Percentiles rank a stretch among this genome's conserved stretches.
Evolutionary conservation across 805 yeast species (phyloP).

Genomic region (Deakozyma indianensis): DNA sequence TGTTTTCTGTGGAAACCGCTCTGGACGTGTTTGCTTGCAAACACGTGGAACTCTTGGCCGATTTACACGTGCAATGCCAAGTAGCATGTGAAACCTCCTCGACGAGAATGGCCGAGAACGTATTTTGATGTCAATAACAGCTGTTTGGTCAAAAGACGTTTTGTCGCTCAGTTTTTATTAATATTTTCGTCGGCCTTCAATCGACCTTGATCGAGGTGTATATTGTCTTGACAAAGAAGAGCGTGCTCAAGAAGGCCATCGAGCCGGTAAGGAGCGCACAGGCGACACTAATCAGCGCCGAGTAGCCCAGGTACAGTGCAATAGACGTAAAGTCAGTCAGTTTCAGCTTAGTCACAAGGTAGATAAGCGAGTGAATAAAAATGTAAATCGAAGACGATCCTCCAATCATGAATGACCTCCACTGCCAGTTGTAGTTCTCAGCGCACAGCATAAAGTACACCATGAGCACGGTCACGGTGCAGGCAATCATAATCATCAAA

Average conservation of each 20-base stretch:
- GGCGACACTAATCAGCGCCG: slow-evolving; percentile 50
- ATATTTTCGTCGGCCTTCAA: slow-evolving; percentile 20
- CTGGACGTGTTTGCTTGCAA: too few species aligned
- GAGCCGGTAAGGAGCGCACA: slow-evolving; percentile 79
- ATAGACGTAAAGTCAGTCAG: slow-evolving; percentile 64
- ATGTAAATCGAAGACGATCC: slow-evolving; percentile 84
- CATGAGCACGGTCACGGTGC: slow-evolving; percentile 64
- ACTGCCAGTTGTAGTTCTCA: slow-evolving; percentile 95
- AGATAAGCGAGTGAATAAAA: slow-evolving; percentile 64
- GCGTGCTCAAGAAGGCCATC: slow-evolving; percentile 64
- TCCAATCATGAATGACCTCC: slow-evolving; percentile 78
- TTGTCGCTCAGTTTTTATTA: too few species aligned
- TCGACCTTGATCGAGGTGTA: slow-evolving; percentile 83
- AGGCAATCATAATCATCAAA: slow-evolving; percentile 70
- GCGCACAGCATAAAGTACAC: slow-evolving; percentile 74
- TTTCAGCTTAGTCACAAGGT: slow-evolving; percentile 32
- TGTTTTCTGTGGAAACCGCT: too few species aligned
- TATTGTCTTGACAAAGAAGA: slow-evolving; percentile 62
- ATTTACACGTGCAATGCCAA: too few species aligned
- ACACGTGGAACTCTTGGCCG: too few species aligned
- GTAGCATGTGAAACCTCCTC: too few species aligned
- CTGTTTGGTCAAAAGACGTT: too few species aligned
- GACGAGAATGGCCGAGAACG: too few species aligned
- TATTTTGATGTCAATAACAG: too few species aligned
- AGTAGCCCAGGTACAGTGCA: slow-evolving; percentile 73